Conservation (phyloP, 2,329 filamentous ascomycete genomes). For the Cadophora malorum region DNA sequence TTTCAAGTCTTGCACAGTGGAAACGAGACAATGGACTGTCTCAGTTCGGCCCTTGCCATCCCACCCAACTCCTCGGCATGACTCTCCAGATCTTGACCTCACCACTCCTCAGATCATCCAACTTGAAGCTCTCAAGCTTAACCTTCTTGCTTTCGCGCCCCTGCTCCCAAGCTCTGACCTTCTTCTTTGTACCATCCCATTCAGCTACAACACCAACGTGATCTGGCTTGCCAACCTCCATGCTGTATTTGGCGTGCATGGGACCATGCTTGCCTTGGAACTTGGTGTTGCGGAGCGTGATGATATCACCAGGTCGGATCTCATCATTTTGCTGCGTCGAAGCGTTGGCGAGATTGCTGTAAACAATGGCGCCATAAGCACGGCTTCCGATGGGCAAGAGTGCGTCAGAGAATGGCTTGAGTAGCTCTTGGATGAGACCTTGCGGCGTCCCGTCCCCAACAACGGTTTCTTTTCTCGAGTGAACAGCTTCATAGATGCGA, state of each 20-base stretch:
- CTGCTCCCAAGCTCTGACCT: slow-evolving; percentile 94
- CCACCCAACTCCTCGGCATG: slow-evolving; percentile 90
- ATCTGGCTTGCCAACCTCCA: slow-evolving; percentile 83
- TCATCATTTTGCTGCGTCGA: slow-evolving; percentile 89
- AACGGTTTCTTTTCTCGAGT: slow-evolving; percentile 76
- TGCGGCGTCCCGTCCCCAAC: slow-evolving; percentile 86
- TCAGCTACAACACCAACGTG: slow-evolving; percentile 93
- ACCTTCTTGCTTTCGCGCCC: slow-evolving; percentile 92
- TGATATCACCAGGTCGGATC: slow-evolving; percentile 90
- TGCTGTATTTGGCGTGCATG: slow-evolving; percentile 92
- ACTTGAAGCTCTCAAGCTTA: slow-evolving; percentile 90
- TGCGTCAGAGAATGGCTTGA: slow-evolving; percentile 75
- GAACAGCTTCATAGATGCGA: slow-evolving; percentile 74
- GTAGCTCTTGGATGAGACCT: slow-evolving; percentile 77
- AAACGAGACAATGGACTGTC: background rate
- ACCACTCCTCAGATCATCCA: slow-evolving; percentile 89
- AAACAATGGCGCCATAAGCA: slow-evolving; percentile 89
- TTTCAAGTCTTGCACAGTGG: background rate
- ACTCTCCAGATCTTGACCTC: slow-evolving; percentile 98
- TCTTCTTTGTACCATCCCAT: slow-evolving; percentile 99
- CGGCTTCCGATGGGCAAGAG: slow-evolving; percentile 86
- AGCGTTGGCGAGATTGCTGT: slow-evolving; percentile 93
- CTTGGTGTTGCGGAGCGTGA: slow-evolving; percentile 88
- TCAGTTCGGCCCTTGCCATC: slow-evolving; percentile 75
- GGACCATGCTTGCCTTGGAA: slow-evolving; percentile 96